Base-by-base conservation (phyloP, 495 filamentous ascomycete genomes). In the Collariella sp. region DNA sequence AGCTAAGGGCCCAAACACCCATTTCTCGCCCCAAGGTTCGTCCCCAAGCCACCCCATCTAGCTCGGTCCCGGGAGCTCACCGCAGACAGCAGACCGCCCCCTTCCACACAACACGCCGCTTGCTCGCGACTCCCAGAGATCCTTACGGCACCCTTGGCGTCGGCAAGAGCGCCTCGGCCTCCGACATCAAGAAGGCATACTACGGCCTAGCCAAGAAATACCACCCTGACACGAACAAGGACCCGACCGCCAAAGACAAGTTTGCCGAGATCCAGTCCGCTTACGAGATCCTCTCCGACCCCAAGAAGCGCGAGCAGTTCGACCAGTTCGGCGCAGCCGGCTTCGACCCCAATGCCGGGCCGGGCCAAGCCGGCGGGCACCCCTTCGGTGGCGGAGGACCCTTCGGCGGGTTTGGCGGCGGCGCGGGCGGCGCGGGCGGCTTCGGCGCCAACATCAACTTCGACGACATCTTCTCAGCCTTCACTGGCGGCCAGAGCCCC, bases 201-300 rank as follows among this genome's bases (percentile, higher is more conserved):
- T 98, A 98, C 68, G 85, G 89, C 49, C 74, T 96, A 56, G 93
- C 93, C n/a, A 97, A 97, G 72, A 97, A 96, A 66, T 98, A 83
- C 66, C 93, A 98, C 62, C 93, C 93, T 7, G 93, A 98, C 69
- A 96, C 93, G 35, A 97, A 96, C 74, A 98, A 96, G 71, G 93
- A 96, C 48, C 65, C 89, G 7, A 75, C 73, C 7, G 91, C 93
- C 29, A 96, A 96, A 67, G 93, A 97, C 50, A 91, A 87, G 62
- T 98, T 98, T 64, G 75, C 83, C 41, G 93, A 95, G 57, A 86
- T 93, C 50, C 93, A 96, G 67, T 76, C 84, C 1, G 87, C 93
- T 2, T 98, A 97, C 66, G 93, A 98, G 67, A 72, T 96, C 34
- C 77, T 98, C 4, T 90, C 87, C 33, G 90, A 98, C 66, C 76